Base-by-base conservation (phyloP, 108 stramenopile species). In the Pseudonitzschia pungens region DNA sequence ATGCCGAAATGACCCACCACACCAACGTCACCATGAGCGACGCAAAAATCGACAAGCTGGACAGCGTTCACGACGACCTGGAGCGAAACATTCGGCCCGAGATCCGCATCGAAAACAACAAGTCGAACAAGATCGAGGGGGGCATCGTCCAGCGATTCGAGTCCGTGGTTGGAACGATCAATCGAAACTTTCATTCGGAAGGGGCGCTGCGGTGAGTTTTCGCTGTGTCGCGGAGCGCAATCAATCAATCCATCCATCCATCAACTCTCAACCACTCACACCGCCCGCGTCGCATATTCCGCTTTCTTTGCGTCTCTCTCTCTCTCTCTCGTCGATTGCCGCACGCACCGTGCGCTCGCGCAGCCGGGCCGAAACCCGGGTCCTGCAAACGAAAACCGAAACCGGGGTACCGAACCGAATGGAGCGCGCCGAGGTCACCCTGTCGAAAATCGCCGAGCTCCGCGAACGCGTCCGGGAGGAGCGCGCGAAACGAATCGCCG, bases 61-160 rank as follows among this genome's bases (percentile, higher is more conserved):
- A 79, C 18, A 44, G 69, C 50, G 21, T 79, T 10, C 78, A 72
- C 15, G 21, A 73, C 43, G 73, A 74, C 26, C 28, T 79, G 40
- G 26, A 57, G n/a, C 68, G 62, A 53, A 68, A 74, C 36, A 63
- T 79, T 20, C 68, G 75, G 21, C 82, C 84, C 10, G 68, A 73
- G 40, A 44, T 88, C 18, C 71, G 59, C 22, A 76, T 84, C 45
- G 87, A 88, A 77, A 72, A 65, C 45, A 71, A 75, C 65, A 88
- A 84, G 68, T 83, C 77, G 4, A 75, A 85, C 60, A 85, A 87
- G 73, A 75, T 84, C 33, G 83, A 87, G 63, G 87, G 80, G 27
- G 81, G 84, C 15, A 63, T 87, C 55, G 73, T 87, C 20, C 80
- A 82, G 64, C 77, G 82, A 14, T 85, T 78, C 51, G 83, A 85